Conservation (phyloP, 495 filamentous ascomycete genomes). For the Trichoderma asperelloides region DNA sequence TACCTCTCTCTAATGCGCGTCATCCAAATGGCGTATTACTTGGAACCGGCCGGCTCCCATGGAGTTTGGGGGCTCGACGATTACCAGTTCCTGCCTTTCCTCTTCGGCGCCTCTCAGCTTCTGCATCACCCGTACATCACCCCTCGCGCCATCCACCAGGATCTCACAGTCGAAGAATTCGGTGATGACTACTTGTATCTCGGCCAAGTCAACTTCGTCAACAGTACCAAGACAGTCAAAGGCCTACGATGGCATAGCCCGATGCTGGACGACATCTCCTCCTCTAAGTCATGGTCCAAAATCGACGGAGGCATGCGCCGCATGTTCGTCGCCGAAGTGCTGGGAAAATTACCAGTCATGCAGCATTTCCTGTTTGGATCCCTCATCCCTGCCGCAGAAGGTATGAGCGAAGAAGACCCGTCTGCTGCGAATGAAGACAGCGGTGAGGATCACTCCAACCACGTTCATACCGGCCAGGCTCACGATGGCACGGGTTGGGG, state of each 20-base stretch:
- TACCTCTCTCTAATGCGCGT: conserved; percentile 75
- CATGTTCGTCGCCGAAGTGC: conserved; percentile 91
- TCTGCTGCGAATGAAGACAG: conserved; percentile 43
- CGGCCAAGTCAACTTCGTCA: conserved; percentile 86
- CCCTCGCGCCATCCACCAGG: conserved; percentile 78
- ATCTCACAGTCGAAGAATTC: conserved; percentile 76
- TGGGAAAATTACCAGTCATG: conserved; percentile 93
- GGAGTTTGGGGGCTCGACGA: conserved; percentile 98
- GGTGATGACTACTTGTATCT: conserved; percentile 78
- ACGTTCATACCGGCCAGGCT: conserved; percentile 52
- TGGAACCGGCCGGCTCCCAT: conserved; percentile 90
- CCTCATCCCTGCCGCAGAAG: conserved; percentile 67
- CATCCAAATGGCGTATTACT: conserved; percentile 83
- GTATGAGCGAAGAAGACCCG: conserved; percentile 57
- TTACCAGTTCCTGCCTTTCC: conserved; percentile 94
- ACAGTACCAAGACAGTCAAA: conserved; percentile 91
- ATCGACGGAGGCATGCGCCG: conserved; percentile 89
- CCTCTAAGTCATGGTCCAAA: conserved; percentile 85
- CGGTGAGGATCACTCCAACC: conserved; percentile 49
- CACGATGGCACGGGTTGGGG: conserved; percentile 71
- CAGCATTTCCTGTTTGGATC: conserved; percentile 94
- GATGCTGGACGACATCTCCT: conserved; percentile 95
- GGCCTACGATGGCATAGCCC: conserved; percentile 94
- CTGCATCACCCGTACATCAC: conserved; percentile 80
- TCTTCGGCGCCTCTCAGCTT: conserved; percentile 87